phyloP scores from a whole-genome alignment of 2,329 filamentous ascomycete genomes.

The Diaporthe aspalathi region DNA sequence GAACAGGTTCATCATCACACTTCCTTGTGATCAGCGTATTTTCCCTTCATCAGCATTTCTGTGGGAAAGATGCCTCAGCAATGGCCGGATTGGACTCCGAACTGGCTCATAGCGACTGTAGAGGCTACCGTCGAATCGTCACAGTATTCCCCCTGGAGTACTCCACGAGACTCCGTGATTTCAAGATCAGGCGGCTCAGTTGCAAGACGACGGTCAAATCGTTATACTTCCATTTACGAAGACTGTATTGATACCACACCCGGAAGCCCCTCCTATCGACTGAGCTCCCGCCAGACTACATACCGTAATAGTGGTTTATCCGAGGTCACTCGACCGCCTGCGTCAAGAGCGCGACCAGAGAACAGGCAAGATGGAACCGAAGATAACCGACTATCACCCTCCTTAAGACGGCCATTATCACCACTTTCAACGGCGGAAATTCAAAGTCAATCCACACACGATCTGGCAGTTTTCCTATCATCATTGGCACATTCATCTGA shows the following conservation, averaged over 20 bases:
- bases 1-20: neutral
- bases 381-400: neutral
- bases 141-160: constrained; percentile 1
- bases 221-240: neutral
- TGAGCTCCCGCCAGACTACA: neutral
- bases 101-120: neutral
- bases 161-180: neutral
- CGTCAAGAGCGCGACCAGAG: neutral
- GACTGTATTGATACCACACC: neutral
- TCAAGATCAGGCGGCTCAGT: neutral
- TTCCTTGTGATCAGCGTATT: neutral
- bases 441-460: neutral
- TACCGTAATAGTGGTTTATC: neutral
- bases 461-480: neutral
- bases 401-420: neutral
- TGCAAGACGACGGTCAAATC: neutral
- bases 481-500: neutral
- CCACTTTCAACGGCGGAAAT: neutral
- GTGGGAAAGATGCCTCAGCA: neutral
- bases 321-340: neutral
- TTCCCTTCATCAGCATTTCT: neutral
- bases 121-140: neutral
- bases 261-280: neutral
- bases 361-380: neutral
- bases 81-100: neutral